A percentile compares a stretch with the other conserved stretches of the same genome.
phyloP scores from a whole-genome alignment of 108 stramenopile genomes.

The Parmales sp. region DNA sequence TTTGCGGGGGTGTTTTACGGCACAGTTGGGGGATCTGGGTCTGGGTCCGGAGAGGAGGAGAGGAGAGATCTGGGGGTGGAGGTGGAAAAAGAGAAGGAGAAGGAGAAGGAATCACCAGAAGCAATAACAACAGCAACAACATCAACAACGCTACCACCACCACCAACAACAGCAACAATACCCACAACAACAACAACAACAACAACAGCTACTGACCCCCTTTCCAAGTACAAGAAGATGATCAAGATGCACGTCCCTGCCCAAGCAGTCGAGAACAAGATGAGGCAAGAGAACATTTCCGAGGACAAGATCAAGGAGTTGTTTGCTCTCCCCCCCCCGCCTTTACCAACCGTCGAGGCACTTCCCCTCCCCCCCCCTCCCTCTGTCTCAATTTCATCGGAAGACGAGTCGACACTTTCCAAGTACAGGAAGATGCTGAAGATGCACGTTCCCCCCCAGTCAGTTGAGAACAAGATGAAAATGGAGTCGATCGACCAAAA shows the following conservation, averaged over 20 bases:
- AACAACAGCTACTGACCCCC: constrained; percentile 16
- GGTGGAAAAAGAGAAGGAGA: background rate
- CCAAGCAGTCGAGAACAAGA: constrained; percentile 62
- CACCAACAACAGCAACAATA: background rate
- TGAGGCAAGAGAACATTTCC: constrained; percentile 49
- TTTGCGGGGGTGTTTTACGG: background rate
- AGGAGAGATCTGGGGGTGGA: background rate
- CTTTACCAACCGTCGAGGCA: background rate
- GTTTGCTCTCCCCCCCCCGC: background rate
- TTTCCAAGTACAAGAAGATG: constrained; percentile 55
- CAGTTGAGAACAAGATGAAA: constrained; percentile 34
- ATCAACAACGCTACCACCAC: background rate
- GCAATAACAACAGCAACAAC: background rate
- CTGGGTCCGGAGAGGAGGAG: background rate
- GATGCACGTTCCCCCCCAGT: constrained; percentile 26
- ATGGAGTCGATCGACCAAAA: constrained; percentile 15
- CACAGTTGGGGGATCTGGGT: background rate
- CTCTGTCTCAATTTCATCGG: constrained; percentile 13
- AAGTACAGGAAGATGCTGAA: constrained; percentile 46
- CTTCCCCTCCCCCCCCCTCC: background rate
- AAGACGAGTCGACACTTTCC: constrained; percentile 26
- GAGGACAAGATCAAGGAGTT: constrained; percentile 27
- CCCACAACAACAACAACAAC: background rate
- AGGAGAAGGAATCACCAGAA: background rate
- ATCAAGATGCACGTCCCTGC: constrained; percentile 59